These are phyloP conservation scores for Podila epigama DNA, from an alignment of 192 early-diverging fungal genomes.

Conservation along the genomic window DNA sequence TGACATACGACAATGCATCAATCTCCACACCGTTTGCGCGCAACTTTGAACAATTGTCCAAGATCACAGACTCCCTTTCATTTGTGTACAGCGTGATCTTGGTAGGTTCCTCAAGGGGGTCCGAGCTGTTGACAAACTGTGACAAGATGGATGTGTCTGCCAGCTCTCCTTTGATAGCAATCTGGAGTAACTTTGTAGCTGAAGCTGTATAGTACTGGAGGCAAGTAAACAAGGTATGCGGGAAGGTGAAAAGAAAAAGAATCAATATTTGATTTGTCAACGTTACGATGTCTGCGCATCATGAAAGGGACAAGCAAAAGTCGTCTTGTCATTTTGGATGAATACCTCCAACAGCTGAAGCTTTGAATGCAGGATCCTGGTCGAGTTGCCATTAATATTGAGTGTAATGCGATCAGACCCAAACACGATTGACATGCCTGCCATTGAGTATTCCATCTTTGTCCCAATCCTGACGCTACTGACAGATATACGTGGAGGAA, in stretches of 20 bases:
- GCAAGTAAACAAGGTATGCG: not conserved
- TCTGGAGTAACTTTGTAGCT: slow-evolving; percentile 13
- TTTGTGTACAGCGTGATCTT: slow-evolving; percentile 25
- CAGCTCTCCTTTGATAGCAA: slow-evolving; percentile 11
- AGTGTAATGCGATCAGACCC: slow-evolving; percentile 19
- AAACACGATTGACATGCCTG: slow-evolving; percentile 24
- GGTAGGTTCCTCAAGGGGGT: slow-evolving; percentile 3
- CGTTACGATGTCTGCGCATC: too few relatives aligned
- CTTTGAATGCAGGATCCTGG: slow-evolving; percentile 18
- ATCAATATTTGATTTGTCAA: too few relatives aligned
- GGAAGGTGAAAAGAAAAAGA: not conserved
- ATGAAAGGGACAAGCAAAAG: too few relatives aligned
- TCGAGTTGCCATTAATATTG: slow-evolving; percentile 20
- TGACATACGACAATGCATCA: slow-evolving; percentile 17
- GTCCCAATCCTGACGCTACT: slow-evolving; percentile 17
- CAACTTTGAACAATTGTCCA: slow-evolving; percentile 11
- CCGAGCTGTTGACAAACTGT: slow-evolving; percentile 12
- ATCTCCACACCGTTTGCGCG: slow-evolving; percentile 32
- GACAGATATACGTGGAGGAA: slow-evolving; percentile 10
- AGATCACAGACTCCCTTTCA: slow-evolving; percentile 10
- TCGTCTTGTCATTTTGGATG: not conserved
- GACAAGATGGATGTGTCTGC: slow-evolving; percentile 22
- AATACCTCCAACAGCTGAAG: slow-evolving; percentile 24
- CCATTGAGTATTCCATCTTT: slow-evolving; percentile 13
- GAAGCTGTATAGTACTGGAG: slow-evolving; percentile 35